Conservation (phyloP, 768 basidiomycete species). For the Hirschioporus abietinus region DNA sequence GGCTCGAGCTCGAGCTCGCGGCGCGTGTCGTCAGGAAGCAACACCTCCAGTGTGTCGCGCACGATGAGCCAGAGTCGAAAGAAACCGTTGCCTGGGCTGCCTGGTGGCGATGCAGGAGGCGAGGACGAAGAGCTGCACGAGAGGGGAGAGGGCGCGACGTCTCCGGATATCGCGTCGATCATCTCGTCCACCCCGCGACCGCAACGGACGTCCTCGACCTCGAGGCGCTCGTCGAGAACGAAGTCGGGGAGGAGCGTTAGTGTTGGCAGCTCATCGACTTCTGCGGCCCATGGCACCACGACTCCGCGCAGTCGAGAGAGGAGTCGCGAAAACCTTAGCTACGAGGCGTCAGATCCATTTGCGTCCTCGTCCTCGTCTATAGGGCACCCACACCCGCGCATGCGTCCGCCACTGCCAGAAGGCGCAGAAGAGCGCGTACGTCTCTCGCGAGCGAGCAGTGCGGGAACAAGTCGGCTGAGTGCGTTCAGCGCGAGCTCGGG, state of each 20-base stretch:
- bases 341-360: neutral
- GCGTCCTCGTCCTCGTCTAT: neutral
- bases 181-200: slow-evolving; percentile 34
- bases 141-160: neutral
- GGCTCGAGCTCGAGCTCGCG: too few relatives aligned
- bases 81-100: neutral
- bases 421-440: neutral
- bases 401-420: slow-evolving; percentile 8
- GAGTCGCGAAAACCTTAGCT: neutral
- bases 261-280: slow-evolving; percentile 12
- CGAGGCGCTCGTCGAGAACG: slow-evolving; percentile 19
- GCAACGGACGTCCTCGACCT: slow-evolving; percentile 18
- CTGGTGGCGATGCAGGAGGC: neutral
- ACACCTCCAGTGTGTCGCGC: neutral
- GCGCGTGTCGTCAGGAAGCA: neutral
- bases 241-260: slow-evolving; percentile 20
- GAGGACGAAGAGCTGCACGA: neutral
- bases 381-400: neutral
- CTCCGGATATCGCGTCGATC: slow-evolving; percentile 36
- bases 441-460: neutral
- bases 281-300: too few relatives aligned
- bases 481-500: neutral
- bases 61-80: neutral
- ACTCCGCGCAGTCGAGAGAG: too few relatives aligned
- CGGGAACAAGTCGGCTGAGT: neutral